Conservation (phyloP, 441 rosid species). For the Codiaeum variegatum region DNA sequence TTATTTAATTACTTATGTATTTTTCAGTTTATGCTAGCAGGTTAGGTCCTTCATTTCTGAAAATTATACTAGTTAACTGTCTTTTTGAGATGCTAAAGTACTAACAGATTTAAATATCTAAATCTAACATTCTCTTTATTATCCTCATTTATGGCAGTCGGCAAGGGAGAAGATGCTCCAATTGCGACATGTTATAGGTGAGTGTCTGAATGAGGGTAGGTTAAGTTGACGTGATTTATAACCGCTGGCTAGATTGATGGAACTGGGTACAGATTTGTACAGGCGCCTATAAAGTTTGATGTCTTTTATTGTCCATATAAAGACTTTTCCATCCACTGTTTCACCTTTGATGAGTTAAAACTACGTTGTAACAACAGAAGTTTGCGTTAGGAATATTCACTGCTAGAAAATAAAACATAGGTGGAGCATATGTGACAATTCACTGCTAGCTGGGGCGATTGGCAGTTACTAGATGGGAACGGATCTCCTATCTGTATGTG, state of each 20-base stretch:
- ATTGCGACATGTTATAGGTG: slow-evolving; percentile 39
- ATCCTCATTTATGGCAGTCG: slow-evolving; percentile 34
- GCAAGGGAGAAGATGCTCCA: slow-evolving; percentile 51
- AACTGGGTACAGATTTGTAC: not conserved
- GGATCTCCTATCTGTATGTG: not conserved
- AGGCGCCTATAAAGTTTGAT: not conserved
- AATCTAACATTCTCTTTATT: slow-evolving; percentile 15
- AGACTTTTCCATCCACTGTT: not conserved
- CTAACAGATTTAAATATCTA: not conserved
- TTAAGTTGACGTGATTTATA: slow-evolving; percentile 27
- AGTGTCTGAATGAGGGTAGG: slow-evolving; percentile 40
- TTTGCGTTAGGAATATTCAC: not conserved
- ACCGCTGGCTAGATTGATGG: not conserved
- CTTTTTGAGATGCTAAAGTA: not conserved
- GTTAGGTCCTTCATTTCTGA: not conserved
- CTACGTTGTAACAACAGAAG: not conserved
- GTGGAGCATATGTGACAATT: not conserved
- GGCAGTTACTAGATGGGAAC: not conserved
- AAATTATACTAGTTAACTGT: not conserved
- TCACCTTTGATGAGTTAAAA: not conserved
- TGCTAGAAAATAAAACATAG: not conserved
- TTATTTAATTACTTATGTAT: not conserved
- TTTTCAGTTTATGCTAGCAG: not conserved
- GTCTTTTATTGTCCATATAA: not conserved
- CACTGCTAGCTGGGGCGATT: not conserved